phyloP scores from a whole-genome alignment of 306 rosid genomes.

The Acmispon strigosus region DNA sequence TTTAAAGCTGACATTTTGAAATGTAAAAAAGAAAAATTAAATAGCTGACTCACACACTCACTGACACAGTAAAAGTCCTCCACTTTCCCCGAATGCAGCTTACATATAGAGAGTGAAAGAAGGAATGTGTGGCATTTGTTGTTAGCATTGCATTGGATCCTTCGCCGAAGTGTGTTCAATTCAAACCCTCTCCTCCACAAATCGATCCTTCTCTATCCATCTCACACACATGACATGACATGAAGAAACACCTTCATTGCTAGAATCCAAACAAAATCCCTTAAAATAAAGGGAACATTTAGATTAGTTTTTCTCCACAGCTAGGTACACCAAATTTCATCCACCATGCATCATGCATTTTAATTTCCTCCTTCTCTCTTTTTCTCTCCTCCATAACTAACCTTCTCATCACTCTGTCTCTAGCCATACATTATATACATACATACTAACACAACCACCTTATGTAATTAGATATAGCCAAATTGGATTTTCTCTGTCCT shows the following conservation, averaged over 20 bases:
- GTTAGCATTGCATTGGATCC: conserved; percentile 87
- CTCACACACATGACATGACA: conserved; percentile 22
- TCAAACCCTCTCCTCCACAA: not conserved
- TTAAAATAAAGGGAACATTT: not conserved
- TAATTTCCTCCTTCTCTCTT: too few relatives aligned
- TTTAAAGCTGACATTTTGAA: too few relatives aligned
- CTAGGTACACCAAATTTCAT: not conserved
- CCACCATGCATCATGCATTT: conserved; percentile 12
- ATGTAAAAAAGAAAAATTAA: too few relatives aligned
- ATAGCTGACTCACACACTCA: too few relatives aligned
- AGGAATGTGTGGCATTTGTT: conserved; percentile 3
- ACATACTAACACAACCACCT: too few relatives aligned
- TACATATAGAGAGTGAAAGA: conserved; percentile 15
- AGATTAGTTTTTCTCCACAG: not conserved
- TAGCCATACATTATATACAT: not conserved
- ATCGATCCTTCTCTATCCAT: not conserved
- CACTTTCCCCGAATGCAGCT: not conserved
- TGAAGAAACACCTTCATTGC: conserved; percentile 29
- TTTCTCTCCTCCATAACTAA: not conserved
- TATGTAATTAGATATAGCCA: too few relatives aligned
- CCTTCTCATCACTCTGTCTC: not conserved
- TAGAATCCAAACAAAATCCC: conserved; percentile 10
- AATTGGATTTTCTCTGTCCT: not conserved
- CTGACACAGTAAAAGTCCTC: not conserved
- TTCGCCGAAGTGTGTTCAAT: conserved; percentile 33